A percentile compares a stretch with the other conserved stretches of the same genome.
phyloP scores from a whole-genome alignment of 352 stramenopile species.

The Thraustochytrium sp. region DNA sequence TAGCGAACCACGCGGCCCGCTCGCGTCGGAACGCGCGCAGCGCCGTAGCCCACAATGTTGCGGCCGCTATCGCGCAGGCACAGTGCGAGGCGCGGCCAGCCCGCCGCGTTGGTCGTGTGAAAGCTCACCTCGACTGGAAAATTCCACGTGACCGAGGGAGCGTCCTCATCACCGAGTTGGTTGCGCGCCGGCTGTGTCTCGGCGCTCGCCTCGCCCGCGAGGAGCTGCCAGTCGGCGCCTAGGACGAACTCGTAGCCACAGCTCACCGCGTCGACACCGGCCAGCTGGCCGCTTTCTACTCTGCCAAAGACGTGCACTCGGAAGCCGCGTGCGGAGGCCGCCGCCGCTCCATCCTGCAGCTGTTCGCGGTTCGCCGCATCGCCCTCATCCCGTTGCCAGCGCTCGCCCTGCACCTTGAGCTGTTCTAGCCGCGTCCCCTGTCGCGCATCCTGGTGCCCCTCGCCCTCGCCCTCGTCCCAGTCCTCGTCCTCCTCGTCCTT shows the following conservation, averaged over 20 bases:
- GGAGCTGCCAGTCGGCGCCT: slow-evolving; percentile 6
- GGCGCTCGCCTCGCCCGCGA: background rate
- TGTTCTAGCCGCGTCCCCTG: too few species aligned
- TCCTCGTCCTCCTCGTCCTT: too few species aligned
- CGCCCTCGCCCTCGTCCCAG: too few species aligned
- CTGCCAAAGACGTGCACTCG: background rate
- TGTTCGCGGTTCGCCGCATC: too few species aligned
- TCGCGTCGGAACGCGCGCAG: background rate
- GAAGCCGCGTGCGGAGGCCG: background rate
- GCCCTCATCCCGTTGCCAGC: too few species aligned
- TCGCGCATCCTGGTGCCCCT: too few species aligned
- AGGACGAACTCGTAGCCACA: slow-evolving; percentile 26
- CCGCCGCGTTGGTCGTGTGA: background rate
- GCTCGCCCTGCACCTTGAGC: too few species aligned
- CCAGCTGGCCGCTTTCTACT: slow-evolving; percentile 8
- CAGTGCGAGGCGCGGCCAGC: slow-evolving; percentile 4
- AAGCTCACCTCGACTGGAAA: slow-evolving; percentile 15
- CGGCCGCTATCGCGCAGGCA: background rate
- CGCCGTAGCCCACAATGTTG: slow-evolving; percentile 12
- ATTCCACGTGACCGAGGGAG: slow-evolving; percentile 22
- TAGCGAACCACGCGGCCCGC: background rate
- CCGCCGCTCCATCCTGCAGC: background rate
- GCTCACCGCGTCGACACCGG: background rate
- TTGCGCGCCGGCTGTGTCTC: slow-evolving; percentile 26
- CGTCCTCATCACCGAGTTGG: slow-evolving; percentile 1